These are phyloP conservation scores for Ambrosia artemisiifolia DNA, from an alignment of 129 eudicot species.

Conservation along the genomic window DNA sequence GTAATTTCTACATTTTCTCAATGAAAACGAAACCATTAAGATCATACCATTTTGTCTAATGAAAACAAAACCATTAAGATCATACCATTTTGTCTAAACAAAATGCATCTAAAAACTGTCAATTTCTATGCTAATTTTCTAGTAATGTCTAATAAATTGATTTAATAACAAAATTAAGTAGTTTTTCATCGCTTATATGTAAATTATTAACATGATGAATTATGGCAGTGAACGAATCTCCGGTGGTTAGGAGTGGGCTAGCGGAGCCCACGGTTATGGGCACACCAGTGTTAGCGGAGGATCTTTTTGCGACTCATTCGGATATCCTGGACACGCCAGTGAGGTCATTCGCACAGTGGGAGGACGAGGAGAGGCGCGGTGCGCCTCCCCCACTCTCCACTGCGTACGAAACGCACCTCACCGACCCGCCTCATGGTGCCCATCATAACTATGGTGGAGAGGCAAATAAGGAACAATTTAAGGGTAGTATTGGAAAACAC, in stretches of 20 bases:
- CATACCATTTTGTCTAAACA: too few relatives aligned
- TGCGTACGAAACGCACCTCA: constrained; percentile 15
- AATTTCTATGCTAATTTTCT: too few relatives aligned
- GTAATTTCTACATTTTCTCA: too few relatives aligned
- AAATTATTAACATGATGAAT: background rate
- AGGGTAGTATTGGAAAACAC: constrained; percentile 10
- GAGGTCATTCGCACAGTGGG: constrained; percentile 30
- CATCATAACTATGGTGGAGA: background rate
- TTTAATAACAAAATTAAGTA: too few relatives aligned
- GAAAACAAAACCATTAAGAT: too few relatives aligned
- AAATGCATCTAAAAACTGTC: too few relatives aligned
- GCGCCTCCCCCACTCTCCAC: constrained; percentile 31
- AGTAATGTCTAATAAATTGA: too few relatives aligned
- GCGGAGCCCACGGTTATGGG: constrained; percentile 22
- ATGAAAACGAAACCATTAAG: too few relatives aligned
- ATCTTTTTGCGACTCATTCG: constrained; percentile 29
- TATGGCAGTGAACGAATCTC: constrained; percentile 44
- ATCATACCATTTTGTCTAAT: too few relatives aligned
- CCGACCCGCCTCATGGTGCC: background rate
- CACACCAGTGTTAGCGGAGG: constrained; percentile 31
- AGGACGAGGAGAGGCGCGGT: constrained; percentile 29
- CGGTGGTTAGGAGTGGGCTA: constrained; percentile 22
- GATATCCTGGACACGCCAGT: constrained; percentile 27
- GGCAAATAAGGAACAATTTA: background rate
- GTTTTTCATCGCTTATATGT: too few relatives aligned